These are phyloP conservation scores for Fusarium sp. DNA, from an alignment of 2,329 filamentous ascomycete genomes.

Conservation along the genomic window DNA sequence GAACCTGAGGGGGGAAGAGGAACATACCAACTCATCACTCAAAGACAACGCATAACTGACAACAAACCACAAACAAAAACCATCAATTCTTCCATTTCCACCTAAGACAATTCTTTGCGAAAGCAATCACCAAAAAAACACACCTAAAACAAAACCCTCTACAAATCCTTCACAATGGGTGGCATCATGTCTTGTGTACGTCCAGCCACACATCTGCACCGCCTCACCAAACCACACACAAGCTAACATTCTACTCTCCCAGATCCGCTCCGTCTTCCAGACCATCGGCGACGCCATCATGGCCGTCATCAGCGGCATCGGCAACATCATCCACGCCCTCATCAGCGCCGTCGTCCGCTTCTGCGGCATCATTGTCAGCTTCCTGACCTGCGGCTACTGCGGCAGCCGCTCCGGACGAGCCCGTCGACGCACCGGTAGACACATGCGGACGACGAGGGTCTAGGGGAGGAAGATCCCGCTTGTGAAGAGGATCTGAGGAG, in stretches of 20 bases:
- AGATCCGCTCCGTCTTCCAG: constrained; percentile 71
- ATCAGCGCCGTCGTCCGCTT: constrained; percentile 75
- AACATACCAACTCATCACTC: background rate
- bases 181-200: constrained; percentile 87
- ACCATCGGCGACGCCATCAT: constrained; percentile 76
- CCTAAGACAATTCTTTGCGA: background rate
- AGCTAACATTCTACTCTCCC: constrained; percentile 25
- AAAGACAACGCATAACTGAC: constrained; percentile 6
- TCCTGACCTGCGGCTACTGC: constrained; percentile 67
- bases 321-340: constrained; percentile 72
- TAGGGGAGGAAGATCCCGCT: constrained; percentile 1
- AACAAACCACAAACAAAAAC: constrained; percentile 14
- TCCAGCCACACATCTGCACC: constrained; percentile 37
- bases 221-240: background rate
- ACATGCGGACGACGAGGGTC: constrained; percentile 34
- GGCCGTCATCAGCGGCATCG: constrained; percentile 76
- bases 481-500: background rate
- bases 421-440: constrained; percentile 23
- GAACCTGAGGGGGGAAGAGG: background rate
- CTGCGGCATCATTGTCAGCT: constrained; percentile 75
- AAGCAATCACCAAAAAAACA: constrained; percentile 10
- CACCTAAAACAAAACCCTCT: constrained; percentile 24
- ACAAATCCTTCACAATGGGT: constrained; percentile 69
- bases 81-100: background rate
- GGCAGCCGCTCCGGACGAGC: constrained; percentile 39